Percentiles rank a stretch among this genome's conserved stretches.
Conservation (phyloP, 148 eudicot species). For the Camellia granthamiana region DNA sequence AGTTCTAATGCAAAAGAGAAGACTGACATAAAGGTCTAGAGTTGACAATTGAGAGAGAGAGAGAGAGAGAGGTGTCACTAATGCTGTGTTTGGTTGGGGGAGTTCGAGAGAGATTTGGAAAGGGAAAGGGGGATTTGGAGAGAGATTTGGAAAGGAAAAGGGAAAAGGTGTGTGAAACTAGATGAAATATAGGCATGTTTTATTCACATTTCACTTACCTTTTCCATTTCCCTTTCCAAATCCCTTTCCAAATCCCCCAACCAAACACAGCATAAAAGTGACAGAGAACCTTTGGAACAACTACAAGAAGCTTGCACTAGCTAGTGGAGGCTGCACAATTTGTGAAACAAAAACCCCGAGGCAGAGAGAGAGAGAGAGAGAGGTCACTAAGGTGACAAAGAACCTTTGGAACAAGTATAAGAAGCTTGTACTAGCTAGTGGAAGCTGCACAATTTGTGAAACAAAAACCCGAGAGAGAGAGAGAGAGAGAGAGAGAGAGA, state of each 20-base stretch:
- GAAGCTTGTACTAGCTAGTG: background rate
- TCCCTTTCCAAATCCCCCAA: too few relatives aligned
- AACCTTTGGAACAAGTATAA: slow-evolving; percentile 4
- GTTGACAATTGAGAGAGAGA: background rate
- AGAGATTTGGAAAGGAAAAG: too few relatives aligned
- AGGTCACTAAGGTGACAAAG: background rate
- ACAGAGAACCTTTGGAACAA: background rate
- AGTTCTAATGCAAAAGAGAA: background rate
- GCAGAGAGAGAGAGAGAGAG: slow-evolving; percentile 5
- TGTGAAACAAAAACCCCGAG: background rate
- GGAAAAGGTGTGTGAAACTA: too few relatives aligned
- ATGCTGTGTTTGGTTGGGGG: too few relatives aligned
- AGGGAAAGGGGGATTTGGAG: too few relatives aligned
- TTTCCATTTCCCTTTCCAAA: too few relatives aligned
- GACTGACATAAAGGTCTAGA: too few relatives aligned
- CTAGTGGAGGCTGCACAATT: background rate
- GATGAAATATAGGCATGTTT: too few relatives aligned
- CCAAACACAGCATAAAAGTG: too few relatives aligned
- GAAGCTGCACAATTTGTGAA: background rate
- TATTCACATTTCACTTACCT: too few relatives aligned
- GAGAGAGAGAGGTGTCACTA: background rate
- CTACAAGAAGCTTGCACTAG: slow-evolving; percentile 1
- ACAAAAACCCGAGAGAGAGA: background rate
- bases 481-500: background rate
- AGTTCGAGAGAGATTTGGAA: too few relatives aligned